These are phyloP conservation scores for Panicum virgatum DNA, from an alignment of 202 grass and related monocot species.

Conservation along the genomic window DNA sequence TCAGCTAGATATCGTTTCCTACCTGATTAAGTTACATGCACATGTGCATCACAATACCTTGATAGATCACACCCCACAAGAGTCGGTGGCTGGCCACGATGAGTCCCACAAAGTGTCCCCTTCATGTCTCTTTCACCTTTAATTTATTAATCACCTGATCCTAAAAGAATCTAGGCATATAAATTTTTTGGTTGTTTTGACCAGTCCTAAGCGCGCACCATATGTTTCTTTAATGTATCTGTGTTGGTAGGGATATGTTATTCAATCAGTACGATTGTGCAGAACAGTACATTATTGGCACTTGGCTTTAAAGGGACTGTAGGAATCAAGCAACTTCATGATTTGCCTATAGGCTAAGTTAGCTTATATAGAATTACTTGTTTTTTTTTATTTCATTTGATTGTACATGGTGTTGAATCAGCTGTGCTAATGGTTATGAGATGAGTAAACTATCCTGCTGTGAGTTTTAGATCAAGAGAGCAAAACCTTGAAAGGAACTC, in stretches of 20 bases:
- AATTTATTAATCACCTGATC: conserved; percentile 54
- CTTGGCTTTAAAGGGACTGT: conserved; percentile 44
- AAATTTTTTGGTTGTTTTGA: conserved; percentile 50
- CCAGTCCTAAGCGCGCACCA: conserved; percentile 33
- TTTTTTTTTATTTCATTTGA: background rate
- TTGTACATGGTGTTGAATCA: conserved; percentile 32
- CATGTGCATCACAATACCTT: conserved; percentile 54
- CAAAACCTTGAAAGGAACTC: background rate
- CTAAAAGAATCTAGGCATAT: conserved; percentile 54
- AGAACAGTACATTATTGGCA: conserved; percentile 41
- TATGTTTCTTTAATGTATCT: conserved; percentile 35
- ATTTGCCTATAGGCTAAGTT: conserved; percentile 44
- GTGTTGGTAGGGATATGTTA: conserved; percentile 44
- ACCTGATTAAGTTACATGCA: conserved; percentile 44
- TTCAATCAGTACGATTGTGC: conserved; percentile 34
- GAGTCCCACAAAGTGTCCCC: conserved; percentile 37
- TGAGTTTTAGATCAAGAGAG: background rate
- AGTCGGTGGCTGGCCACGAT: conserved; percentile 37
- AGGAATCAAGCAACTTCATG: conserved; percentile 34
- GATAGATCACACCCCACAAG: conserved; percentile 36
- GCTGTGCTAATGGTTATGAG: conserved; percentile 20
- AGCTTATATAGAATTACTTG: conserved; percentile 1
- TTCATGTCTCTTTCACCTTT: conserved; percentile 47
- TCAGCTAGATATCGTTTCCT: conserved; percentile 41
- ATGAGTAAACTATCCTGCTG: background rate